Percentiles rank a stretch among this genome's conserved stretches.
Conservation (phyloP, 768 basidiomycete species). For the Imleria badia region DNA sequence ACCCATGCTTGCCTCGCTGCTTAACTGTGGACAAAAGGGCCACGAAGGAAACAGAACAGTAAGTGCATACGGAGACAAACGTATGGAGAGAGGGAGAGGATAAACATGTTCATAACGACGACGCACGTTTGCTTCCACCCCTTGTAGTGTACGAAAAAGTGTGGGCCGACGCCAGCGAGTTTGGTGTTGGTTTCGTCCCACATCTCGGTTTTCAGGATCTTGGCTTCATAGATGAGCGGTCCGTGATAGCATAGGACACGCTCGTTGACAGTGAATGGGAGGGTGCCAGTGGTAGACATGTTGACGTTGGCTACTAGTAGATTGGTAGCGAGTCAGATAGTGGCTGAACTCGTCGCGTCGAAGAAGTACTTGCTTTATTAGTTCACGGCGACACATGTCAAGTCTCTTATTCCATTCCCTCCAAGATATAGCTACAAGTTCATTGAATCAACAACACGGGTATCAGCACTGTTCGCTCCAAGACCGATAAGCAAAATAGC, state of each 20-base stretch:
- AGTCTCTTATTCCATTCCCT: too few relatives aligned
- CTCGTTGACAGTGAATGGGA: slow-evolving; percentile 60
- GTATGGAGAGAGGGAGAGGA: background rate
- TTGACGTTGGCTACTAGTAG: background rate
- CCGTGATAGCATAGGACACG: slow-evolving; percentile 93
- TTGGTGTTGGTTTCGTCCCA: slow-evolving; percentile 65
- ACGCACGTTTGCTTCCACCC: slow-evolving; percentile 97
- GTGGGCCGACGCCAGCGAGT: slow-evolving; percentile 64
- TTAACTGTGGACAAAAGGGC: background rate
- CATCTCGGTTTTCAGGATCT: slow-evolving; percentile 69
- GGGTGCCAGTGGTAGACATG: slow-evolving; percentile 15
- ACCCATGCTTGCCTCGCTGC: background rate
- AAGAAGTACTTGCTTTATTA: too few relatives aligned
- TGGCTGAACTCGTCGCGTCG: too few relatives aligned
- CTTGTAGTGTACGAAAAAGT: slow-evolving; percentile 98
- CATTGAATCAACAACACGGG: too few relatives aligned
- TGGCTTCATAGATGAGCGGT: slow-evolving; percentile 93
- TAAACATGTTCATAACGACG: background rate
- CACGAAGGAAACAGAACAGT: background rate
- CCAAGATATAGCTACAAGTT: too few relatives aligned
- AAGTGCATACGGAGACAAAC: background rate
- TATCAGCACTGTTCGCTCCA: too few relatives aligned
- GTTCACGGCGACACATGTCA: too few relatives aligned
- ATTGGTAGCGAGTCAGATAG: too few relatives aligned
- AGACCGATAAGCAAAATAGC: too few relatives aligned